Conservation (phyloP, 2,329 filamentous ascomycete genomes). For the Graphium sp. region DNA sequence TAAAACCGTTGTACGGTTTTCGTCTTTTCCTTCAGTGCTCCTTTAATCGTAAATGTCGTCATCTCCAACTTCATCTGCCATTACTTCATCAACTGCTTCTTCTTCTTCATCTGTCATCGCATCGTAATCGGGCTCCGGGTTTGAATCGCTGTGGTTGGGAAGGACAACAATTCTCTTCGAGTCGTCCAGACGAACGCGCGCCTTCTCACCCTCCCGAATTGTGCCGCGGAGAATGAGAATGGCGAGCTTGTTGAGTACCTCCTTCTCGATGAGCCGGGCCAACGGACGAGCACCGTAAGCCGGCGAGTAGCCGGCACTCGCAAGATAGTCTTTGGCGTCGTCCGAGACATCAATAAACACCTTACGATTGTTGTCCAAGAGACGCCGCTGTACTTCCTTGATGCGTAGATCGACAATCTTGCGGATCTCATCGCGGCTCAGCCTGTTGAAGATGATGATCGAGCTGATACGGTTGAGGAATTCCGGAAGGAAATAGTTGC, state of each 20-base stretch:
- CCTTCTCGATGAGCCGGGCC: slow-evolving; percentile 83
- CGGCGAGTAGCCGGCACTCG: slow-evolving; percentile 80
- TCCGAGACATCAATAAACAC: slow-evolving; percentile 68
- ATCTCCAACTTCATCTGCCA: slow-evolving; percentile 38
- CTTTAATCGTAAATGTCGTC: slow-evolving; percentile 32
- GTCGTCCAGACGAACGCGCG: slow-evolving; percentile 61
- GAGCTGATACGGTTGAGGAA: slow-evolving; percentile 97
- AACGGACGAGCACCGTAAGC: slow-evolving; percentile 88
- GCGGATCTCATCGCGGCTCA: slow-evolving; percentile 77
- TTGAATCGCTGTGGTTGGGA: slow-evolving; percentile 59
- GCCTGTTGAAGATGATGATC: slow-evolving; percentile 95
- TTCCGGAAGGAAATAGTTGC: slow-evolving; percentile 94
- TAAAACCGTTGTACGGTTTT: background rate
- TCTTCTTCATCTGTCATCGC: slow-evolving; percentile 57
- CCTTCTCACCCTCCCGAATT: slow-evolving; percentile 72
- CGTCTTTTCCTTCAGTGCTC: background rate
- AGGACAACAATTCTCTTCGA: slow-evolving; percentile 69
- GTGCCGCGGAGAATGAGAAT: slow-evolving; percentile 77
- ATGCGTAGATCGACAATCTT: slow-evolving; percentile 90
- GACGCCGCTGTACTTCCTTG: slow-evolving; percentile 74
- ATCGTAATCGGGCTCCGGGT: slow-evolving; percentile 41
- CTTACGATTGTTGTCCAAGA: slow-evolving; percentile 71
- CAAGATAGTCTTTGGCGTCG: slow-evolving; percentile 86
- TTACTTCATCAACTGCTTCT: slow-evolving; percentile 55
- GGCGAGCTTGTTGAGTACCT: slow-evolving; percentile 85